A percentile compares a stretch with the other conserved stretches of the same genome.
Evolutionary conservation across 1,284 basidiomycete genomes (phyloP).

Genomic region (Lentinula novae-zelandiae): DNA sequence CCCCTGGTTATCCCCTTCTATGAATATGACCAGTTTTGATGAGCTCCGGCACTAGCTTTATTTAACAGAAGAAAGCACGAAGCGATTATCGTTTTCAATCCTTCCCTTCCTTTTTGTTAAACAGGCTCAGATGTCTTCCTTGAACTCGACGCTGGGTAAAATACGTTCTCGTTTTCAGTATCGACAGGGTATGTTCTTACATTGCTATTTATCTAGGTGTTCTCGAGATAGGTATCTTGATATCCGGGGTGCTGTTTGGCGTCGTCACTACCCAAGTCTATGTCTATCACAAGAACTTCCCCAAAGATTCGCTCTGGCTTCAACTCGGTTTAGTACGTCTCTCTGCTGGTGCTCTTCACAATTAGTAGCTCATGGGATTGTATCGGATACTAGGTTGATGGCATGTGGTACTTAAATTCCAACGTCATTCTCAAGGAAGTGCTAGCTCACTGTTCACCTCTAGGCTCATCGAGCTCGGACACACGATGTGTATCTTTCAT

Average conservation of each 20-base stretch:
- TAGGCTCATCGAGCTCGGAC: constrained; percentile 11
- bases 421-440: not conserved
- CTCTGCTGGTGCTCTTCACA: not conserved
- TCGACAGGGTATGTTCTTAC: not conserved
- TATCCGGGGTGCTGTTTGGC: constrained; percentile 9
- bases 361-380: not conserved
- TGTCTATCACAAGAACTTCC: constrained; percentile 9
- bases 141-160: constrained; percentile 1
- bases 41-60: not conserved
- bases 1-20: not conserved
- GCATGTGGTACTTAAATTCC: not conserved
- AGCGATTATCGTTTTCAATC: not conserved
- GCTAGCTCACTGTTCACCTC: not conserved
- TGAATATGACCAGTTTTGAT: not conserved
- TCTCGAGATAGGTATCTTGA: constrained; percentile 8
- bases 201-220: not conserved
- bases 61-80: not conserved
- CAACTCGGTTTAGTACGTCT: constrained; percentile 6
- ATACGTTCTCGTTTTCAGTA: no score
- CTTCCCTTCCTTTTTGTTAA: not conserved
- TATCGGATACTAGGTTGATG: not conserved
- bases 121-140: not conserved
- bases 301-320: constrained; percentile 6
- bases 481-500: constrained; percentile 9
- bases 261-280: constrained; percentile 11